Conservation (phyloP, 2,329 filamentous ascomycete species). For the Leptographium wingfieldii region DNA sequence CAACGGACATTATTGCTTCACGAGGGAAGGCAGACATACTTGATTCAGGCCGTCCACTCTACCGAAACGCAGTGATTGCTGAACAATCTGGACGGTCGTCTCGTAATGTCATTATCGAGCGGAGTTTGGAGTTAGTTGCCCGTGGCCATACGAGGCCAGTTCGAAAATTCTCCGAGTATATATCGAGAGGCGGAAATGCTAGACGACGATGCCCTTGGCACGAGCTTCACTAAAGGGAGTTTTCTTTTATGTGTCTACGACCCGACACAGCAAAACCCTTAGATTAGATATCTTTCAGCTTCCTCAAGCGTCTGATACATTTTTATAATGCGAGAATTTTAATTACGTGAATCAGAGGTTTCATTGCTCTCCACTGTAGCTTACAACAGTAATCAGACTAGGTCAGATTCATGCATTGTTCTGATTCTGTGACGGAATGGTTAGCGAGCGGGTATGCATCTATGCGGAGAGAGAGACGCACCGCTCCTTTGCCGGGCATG, state of each 20-base stretch:
- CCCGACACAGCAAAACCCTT: not conserved
- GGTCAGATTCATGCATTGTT: not conserved
- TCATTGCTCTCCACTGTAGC: too few relatives aligned
- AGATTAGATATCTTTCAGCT: not conserved
- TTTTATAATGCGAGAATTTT: not conserved
- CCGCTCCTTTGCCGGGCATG: conserved; percentile 25
- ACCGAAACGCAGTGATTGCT: too few relatives aligned
- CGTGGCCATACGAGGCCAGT: not conserved
- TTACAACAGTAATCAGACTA: not conserved
- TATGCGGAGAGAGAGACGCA: not conserved
- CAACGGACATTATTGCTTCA: not conserved
- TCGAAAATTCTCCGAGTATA: not conserved
- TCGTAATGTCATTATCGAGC: not conserved
- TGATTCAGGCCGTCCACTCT: not conserved
- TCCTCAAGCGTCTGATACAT: not conserved
- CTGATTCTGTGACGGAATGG: not conserved
- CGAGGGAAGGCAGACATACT: not conserved
- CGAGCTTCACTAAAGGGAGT: not conserved
- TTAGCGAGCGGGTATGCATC: not conserved
- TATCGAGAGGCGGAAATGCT: not conserved
- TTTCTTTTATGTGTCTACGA: not conserved
- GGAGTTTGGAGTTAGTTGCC: conserved; percentile 1
- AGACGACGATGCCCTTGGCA: not conserved
- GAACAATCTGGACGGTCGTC: not conserved
- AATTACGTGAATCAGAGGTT: not conserved